Conservation (phyloP, 225 moss, liverwort and hornwort species). For the Climacium dendroides region DNA sequence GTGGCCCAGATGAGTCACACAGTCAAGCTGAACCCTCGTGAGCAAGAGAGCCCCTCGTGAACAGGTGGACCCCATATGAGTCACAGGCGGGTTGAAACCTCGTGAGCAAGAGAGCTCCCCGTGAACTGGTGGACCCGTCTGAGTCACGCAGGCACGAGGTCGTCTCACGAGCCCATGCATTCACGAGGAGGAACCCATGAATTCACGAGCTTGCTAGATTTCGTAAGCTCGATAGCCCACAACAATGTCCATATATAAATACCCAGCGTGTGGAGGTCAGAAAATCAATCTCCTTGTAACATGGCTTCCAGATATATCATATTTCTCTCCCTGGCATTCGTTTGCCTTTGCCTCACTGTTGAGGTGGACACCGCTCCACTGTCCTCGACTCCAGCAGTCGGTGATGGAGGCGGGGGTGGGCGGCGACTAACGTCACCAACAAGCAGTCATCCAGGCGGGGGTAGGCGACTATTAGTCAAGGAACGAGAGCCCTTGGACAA, state of each 20-base stretch:
- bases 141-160: neutral
- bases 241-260: neutral
- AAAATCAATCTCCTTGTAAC: neutral
- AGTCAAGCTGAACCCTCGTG: neutral
- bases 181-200: neutral
- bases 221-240: too few relatives aligned
- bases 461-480: neutral
- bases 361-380: too few relatives aligned
- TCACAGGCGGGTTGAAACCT: neutral
- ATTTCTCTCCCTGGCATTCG: neutral
- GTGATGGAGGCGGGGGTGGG: rapidly evolving
- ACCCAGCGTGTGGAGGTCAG: neutral
- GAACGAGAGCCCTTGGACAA: neutral
- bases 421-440: too few relatives aligned
- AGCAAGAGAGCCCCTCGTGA: neutral
- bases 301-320: neutral
- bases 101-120: neutral
- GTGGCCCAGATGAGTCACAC: neutral
- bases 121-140: neutral
- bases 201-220: neutral
- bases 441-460: too few relatives aligned
- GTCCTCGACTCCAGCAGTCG: too few relatives aligned
- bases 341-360: neutral
- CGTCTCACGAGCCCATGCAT: neutral
- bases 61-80: neutral